A percentile compares a stretch with the other conserved stretches of the same genome.
Evolutionary conservation across 2,329 filamentous ascomycete genomes (phyloP).

Genomic region (Aspergillus sojae): DNA sequence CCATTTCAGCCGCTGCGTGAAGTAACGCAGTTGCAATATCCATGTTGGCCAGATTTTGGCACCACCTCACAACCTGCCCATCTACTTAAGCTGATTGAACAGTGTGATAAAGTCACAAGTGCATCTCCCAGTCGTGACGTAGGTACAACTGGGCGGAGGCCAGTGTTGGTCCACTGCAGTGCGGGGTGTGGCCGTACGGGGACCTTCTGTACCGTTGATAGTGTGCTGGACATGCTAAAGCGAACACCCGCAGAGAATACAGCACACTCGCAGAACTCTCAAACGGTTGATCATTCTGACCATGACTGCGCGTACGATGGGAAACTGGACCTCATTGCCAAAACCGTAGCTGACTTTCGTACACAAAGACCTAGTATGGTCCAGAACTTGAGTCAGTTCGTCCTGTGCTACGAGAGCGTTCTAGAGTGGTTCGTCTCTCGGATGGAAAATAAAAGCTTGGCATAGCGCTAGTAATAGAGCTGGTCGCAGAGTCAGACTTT

Average conservation of each 20-base stretch:
- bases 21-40: slow-evolving; percentile 92
- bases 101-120: slow-evolving; percentile 71
- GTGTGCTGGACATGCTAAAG: slow-evolving; percentile 94
- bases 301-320: slow-evolving; percentile 71
- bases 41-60: slow-evolving; percentile 97
- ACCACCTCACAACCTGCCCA: slow-evolving; percentile 86
- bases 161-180: slow-evolving; percentile 91
- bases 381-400: slow-evolving; percentile 88
- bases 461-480: slow-evolving; percentile 4
- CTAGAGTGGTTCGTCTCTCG: slow-evolving; percentile 74
- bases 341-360: slow-evolving; percentile 88
- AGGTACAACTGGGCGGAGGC: slow-evolving; percentile 58
- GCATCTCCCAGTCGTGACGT: slow-evolving; percentile 54
- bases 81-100: slow-evolving; percentile 83
- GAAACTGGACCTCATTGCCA: slow-evolving; percentile 76
- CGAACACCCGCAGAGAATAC: slow-evolving; percentile 62
- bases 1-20: slow-evolving; percentile 88
- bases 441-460: slow-evolving; percentile 17
- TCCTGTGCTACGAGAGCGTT: slow-evolving; percentile 94
- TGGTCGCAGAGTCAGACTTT: background rate
- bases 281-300: slow-evolving; percentile 24
- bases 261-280: slow-evolving; percentile 17
- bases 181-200: slow-evolving; percentile 95
- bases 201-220: slow-evolving; percentile 95
- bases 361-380: slow-evolving; percentile 93